Evolutionary conservation across 257 asterid genomes (phyloP).

Genomic region (Coffea canephora): DNA sequence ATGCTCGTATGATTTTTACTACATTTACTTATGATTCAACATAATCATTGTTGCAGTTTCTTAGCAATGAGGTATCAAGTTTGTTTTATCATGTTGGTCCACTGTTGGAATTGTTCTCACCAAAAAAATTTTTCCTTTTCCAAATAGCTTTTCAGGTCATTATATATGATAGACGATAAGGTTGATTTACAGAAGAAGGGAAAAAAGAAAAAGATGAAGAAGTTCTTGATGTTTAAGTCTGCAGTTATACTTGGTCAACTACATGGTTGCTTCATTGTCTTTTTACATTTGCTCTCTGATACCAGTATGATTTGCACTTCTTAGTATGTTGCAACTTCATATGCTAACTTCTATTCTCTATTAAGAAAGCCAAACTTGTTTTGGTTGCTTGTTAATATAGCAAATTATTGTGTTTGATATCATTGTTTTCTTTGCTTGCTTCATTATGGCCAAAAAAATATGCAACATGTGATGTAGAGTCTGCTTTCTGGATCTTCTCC

Average conservation of each 20-base stretch:
- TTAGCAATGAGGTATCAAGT: background rate
- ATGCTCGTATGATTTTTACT: constrained; percentile 2
- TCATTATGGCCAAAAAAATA: background rate
- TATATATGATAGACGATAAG: background rate
- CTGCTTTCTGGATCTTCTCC: background rate
- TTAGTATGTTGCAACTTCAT: background rate
- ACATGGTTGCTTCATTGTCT: background rate
- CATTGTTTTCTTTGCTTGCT: background rate
- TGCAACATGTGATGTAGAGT: background rate
- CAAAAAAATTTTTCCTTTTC: background rate
- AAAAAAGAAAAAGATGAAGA: too few species aligned
- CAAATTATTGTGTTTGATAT: background rate
- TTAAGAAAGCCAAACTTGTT: background rate
- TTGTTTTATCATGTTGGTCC: constrained; percentile 1
- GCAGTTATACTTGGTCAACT: background rate
- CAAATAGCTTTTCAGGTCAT: background rate
- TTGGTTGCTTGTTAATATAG: background rate
- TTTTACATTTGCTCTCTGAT: background rate
- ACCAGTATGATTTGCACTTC: background rate
- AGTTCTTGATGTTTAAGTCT: background rate
- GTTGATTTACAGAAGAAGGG: background rate
- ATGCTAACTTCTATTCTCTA: background rate
- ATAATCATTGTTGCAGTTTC: background rate
- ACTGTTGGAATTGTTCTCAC: background rate
- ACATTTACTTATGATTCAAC: background rate